These are phyloP conservation scores for Venturia nashicola DNA, from an alignment of 2,329 filamentous ascomycete species.

Conservation along the genomic window DNA sequence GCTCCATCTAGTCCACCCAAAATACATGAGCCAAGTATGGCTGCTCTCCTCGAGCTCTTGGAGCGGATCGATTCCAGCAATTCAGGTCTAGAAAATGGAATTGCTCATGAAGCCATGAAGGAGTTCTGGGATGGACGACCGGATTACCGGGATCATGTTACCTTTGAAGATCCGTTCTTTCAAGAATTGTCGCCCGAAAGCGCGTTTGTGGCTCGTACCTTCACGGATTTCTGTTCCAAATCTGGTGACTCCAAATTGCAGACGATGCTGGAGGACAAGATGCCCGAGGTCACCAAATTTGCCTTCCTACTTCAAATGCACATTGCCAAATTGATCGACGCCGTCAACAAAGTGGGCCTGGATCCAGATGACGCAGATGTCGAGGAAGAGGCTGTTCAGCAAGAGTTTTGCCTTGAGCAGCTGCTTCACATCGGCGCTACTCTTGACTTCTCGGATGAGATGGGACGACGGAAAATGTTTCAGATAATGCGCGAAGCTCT, in stretches of 20 bases:
- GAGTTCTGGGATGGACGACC: conserved; percentile 92
- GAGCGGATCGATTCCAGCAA: conserved; percentile 91
- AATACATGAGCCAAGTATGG: conserved; percentile 42
- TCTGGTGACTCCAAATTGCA: conserved; percentile 65
- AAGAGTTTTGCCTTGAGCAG: conserved; percentile 93
- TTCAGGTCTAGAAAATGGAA: conserved; percentile 77
- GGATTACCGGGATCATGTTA: conserved; percentile 62
- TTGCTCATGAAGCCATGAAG: conserved; percentile 86
- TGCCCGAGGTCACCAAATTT: conserved; percentile 86
- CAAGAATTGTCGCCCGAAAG: conserved; percentile 73
- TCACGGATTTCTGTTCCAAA: conserved; percentile 82
- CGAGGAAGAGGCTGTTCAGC: conserved; percentile 74
- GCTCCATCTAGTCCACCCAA: conserved; percentile 28
- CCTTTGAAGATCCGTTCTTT: conserved; percentile 66
- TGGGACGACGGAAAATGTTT: conserved; percentile 93
- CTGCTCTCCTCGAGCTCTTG: conserved; percentile 79
- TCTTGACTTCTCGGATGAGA: conserved; percentile 94
- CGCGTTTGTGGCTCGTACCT: conserved; percentile 79
- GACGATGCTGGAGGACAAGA: conserved; percentile 73
- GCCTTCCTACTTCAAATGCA: conserved; percentile 80
- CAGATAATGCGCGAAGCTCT: conserved; percentile 74
- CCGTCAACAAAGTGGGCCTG: conserved; percentile 44
- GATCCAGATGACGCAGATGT: conserved; percentile 42
- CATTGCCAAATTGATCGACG: conserved; percentile 54
- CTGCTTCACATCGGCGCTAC: conserved; percentile 83